Base-by-base conservation (phyloP, 2,329 filamentous ascomycete species). In the Aspergillus fischeri region DNA sequence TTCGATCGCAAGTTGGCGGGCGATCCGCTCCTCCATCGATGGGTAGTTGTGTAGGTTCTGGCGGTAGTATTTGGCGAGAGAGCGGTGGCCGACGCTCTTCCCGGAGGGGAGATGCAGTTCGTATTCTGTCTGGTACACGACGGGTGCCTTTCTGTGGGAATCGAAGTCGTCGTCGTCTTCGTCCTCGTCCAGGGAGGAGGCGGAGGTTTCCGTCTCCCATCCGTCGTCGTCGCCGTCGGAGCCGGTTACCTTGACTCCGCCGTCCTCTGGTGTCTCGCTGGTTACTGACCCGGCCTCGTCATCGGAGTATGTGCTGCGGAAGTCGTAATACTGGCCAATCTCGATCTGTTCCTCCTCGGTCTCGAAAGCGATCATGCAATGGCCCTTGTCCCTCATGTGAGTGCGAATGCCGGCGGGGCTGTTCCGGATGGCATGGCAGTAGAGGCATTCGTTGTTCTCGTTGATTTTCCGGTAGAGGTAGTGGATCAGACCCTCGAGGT, bases 261-360 rank as follows among this genome's bases (percentile, higher is more conserved):
- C 80, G 51, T 77, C 77, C 11, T 76, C 75, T 49, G 77, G 66
- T 29, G 57, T 55, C 28, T 65, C 63, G 38, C 57, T 59, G 5
- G 41, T 50, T 14, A 74, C 78, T 14, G 86, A 85, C 17, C 84
- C 79, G 7, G 82, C 80, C 55, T 83, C 90, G 10, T 82, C 85
- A 67, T 97, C 94, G 0, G 92, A 94, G 73, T 99, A 99, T 1
- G 94, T 96, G 76, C 90, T 90, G 63, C 90, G 85, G 82, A 99
- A 99, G 71, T 99, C 94, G 75, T 99, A 99, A 74, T 91, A 97
- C 63, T 97, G 91, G 56, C 94, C 94, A 68, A 99, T 91, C 55
- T 95, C 91, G 29, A 97, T 83, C 77, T 97, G 91, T 70, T 97
- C 92, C 38, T 89, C 88, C 70, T 97, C 91, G 0, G 87, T 88